phyloP scores from a whole-genome alignment of 1,139 yeast genomes.

The Groenewaldozyma auringiensis region DNA sequence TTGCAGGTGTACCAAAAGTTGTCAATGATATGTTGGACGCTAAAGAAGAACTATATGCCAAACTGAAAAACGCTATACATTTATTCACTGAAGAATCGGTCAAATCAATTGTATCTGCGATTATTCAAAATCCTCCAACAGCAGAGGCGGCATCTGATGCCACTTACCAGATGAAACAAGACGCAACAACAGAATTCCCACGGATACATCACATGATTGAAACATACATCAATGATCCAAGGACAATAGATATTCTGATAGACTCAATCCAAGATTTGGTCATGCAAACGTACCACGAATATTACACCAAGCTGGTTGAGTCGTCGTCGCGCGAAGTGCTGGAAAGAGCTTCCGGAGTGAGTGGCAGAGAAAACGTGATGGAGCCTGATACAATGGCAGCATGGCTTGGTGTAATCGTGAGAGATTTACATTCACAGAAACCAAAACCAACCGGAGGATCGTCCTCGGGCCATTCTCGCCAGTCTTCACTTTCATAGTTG shows the following conservation, averaged over 20 bases:
- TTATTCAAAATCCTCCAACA: conserved; percentile 24
- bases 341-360: background rate
- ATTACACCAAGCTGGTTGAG: conserved; percentile 30
- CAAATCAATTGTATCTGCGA: conserved; percentile 26
- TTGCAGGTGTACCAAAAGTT: conserved; percentile 73
- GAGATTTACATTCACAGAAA: conserved; percentile 22
- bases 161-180: conserved; percentile 41
- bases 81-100: conserved; percentile 46
- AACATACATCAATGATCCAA: conserved; percentile 39
- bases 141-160: conserved; percentile 23
- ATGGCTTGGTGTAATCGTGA: conserved; percentile 41
- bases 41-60: conserved; percentile 64
- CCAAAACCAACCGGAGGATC: background rate
- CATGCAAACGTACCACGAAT: conserved; percentile 41
- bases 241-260: conserved; percentile 42
- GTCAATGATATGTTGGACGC: conserved; percentile 84
- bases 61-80: conserved; percentile 62
- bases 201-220: conserved; percentile 45
- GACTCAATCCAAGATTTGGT: conserved; percentile 56
- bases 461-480: background rate
- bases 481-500: background rate
- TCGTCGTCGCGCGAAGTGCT: conserved; percentile 19
- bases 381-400: conserved; percentile 51
- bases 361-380: conserved; percentile 37
- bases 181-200: conserved; percentile 46